Evolutionary conservation across 2,329 filamentous ascomycete genomes (phyloP).

Genomic region (Ascochyta viciae-villosae): DNA sequence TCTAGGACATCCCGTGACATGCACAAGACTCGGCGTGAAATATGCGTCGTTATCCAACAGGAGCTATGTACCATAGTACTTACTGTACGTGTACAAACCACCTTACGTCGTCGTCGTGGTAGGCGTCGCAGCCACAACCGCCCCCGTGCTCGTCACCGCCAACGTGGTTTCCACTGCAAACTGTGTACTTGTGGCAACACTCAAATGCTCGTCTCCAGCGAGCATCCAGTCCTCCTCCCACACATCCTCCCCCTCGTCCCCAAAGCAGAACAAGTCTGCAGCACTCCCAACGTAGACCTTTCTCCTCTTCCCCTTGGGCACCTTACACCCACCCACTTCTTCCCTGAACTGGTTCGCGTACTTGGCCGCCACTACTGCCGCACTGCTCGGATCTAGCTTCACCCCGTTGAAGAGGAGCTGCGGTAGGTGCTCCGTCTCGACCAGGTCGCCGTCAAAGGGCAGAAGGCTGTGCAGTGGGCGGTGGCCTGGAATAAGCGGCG

Average conservation of each 20-base stretch:
- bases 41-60: not conserved
- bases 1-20: not conserved
- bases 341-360: conserved; percentile 68
- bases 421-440: conserved; percentile 60
- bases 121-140: not conserved
- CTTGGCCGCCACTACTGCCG: conserved; percentile 56
- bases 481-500: conserved; percentile 60
- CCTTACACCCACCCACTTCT: conserved; percentile 71
- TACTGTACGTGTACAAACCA: not conserved
- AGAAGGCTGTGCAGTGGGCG: conserved; percentile 54
- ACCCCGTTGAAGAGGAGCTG: conserved; percentile 71
- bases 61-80: too few species aligned
- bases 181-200: not conserved
- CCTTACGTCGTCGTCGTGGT: not conserved
- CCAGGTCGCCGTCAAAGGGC: conserved; percentile 58
- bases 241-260: conserved; percentile 44
- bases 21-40: not conserved
- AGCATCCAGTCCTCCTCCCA: conserved; percentile 37
- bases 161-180: not conserved
- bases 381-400: conserved; percentile 47
- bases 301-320: conserved; percentile 44
- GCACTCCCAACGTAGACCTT: conserved; percentile 51
- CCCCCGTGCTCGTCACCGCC: not conserved
- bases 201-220: conserved; percentile 3
- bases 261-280: conserved; percentile 71